Evolutionary conservation across 768 basidiomycete species (phyloP), one percentile per base, ranked within the genome.

Genomic region (Agrocybe chaxingu): DNA sequence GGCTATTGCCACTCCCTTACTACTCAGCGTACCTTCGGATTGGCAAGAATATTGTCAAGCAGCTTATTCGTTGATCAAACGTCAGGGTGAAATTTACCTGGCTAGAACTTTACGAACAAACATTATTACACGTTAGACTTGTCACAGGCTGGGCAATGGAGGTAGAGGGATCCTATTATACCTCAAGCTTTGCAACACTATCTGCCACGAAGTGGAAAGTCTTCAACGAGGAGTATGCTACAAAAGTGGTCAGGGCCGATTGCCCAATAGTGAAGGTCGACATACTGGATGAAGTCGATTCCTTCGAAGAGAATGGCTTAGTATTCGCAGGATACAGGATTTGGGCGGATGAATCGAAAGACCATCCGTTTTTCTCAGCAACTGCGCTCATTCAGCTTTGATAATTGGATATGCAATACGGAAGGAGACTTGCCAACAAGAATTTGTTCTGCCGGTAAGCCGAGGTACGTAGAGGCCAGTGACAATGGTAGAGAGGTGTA

Each of bases 401-500:
- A 31, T 11, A 24, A 11, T 7, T 46, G 31, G 11, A 1, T 4
- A 42, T 13, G 29, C 8, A 36, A 35, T 30, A 9, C 42, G 37
- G 6, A 33, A 30, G 42, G 16, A 32, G 3, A 54, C 67, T 43
- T 42, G 77, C 78, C 71, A 41, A 58, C 41, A 11, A 78, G 56
- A 10, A 77, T 62, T 37, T 72, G 62, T 16, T 74, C 72, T 3
- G 64, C 52, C 7, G 66, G 51, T 52, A 81, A 64, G 18, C 83
- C 82, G 37, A 89, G 71, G 60, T 87, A 88, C 24, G 55, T 64
- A 55, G 80, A 75, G 9, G 80, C 82, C 3, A 83, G 70, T 2
- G 74, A 48, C 8, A 82, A 52, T 9, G 80, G 76, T 18, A 90
- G 66, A 1, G 83, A 81, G 2, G 78, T 75, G 64, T 87, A 89